These are phyloP conservation scores for Akanthomyces uredinophilus DNA, from an alignment of 2,329 filamentous ascomycete genomes.

Conservation along the genomic window DNA sequence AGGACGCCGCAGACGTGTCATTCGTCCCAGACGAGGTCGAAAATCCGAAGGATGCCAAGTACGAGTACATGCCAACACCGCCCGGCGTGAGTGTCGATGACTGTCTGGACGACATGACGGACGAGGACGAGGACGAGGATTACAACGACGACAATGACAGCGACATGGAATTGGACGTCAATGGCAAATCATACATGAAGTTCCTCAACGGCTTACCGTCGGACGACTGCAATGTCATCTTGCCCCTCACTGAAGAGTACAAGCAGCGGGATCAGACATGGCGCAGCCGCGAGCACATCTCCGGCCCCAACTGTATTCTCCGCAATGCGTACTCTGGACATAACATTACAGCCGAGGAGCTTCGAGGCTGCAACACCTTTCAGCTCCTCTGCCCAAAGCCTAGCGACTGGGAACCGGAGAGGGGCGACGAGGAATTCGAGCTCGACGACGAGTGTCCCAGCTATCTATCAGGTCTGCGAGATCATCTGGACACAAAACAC, in stretches of 20 bases:
- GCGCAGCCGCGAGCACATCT: constrained; percentile 21
- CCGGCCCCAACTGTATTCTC: constrained; percentile 19
- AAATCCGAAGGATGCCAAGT: neutral
- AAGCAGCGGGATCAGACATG: constrained; percentile 3
- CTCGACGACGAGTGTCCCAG: neutral
- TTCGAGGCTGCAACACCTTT: constrained; percentile 22
- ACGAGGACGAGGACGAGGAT: neutral
- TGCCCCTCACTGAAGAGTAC: constrained; percentile 14
- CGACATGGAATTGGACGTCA: neutral
- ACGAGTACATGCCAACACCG: neutral
- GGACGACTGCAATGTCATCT: constrained; percentile 4
- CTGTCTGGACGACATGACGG: neutral
- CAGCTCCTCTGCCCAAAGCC: constrained; percentile 24
- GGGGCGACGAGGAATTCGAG: constrained; percentile 19
- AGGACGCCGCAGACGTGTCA: neutral
- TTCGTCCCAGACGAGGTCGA: constrained; percentile 4
- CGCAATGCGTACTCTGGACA: constrained; percentile 20
- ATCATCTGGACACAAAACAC: neutral
- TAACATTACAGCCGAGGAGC: constrained; percentile 21
- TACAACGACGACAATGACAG: neutral
- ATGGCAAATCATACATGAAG: neutral
- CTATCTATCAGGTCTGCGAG: constrained; percentile 7
- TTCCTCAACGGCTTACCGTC: neutral
- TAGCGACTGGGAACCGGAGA: constrained; percentile 14
- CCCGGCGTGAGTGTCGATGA: neutral